Evolutionary conservation across 768 basidiomycete genomes (phyloP), one percentile per base, ranked within the genome.

Genomic region (Boletus barrowsii): DNA sequence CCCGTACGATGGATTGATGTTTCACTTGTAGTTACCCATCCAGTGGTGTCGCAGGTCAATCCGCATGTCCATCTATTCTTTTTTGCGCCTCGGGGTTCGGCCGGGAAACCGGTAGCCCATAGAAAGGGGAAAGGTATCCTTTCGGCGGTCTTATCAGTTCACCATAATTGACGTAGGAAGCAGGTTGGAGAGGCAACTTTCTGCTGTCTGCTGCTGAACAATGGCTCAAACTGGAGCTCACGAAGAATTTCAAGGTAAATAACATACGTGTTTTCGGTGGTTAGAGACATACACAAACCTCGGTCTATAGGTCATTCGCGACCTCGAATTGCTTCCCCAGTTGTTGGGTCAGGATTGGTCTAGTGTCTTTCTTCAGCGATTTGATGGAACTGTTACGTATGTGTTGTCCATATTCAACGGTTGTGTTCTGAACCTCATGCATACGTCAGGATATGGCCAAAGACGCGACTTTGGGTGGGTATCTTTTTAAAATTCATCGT

Each of bases 121-220:
- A 81, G 93, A 10, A 93, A 90, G 70, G 93, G 92, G 39, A 96
- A 92, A 83, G 93, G 88, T 84, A 47, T 10, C 45, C 36, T 14
- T 20, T 35, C 5, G 5, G 49, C 26, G 3, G 42, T 40, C 13
- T n/a, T 20, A 2, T 6, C 24, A 13, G 14, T 13, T 43, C 18
- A 49, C 13, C 42, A 20, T 26, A 11, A 48, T 8, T 53, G 41
- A 62, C 44, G n/a, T 42, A 35, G 24, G 42, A 10, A 3, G 17
- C 37, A 84, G 90, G 95, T 2, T 98, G 96, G 97, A 76, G 96
- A 66, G 97, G 95, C 45, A 97, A 97, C 45, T 98, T 93, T 68
- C 63, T 98, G 18, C 73, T 98, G 10, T 93, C 92, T 3, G 94
- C 94, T 1, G 87, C 88, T 4, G 94, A 98, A 68, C 94, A 96